phyloP scores from a whole-genome alignment of 2,329 filamentous ascomycete genomes.

The Chaetomiaceae sp. region DNA sequence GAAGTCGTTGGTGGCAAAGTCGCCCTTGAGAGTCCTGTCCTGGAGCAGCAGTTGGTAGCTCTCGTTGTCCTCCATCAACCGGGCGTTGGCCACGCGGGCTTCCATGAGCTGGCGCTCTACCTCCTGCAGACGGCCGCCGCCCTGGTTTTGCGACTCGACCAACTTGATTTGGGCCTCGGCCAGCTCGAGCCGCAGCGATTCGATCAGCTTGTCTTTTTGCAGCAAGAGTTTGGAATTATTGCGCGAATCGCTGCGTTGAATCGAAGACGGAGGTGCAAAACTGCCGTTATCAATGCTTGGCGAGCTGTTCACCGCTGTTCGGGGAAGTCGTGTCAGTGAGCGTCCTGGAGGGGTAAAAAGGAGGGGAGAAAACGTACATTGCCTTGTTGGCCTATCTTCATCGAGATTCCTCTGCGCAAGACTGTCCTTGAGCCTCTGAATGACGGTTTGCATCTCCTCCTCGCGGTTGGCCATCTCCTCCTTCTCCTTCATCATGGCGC shows the following conservation, averaged over 20 bases:
- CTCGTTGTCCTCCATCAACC: conserved; percentile 97
- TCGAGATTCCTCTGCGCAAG: conserved; percentile 69
- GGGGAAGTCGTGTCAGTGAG: conserved; percentile 12
- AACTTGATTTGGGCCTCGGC: conserved; percentile 95
- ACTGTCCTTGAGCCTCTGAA: conserved; percentile 87
- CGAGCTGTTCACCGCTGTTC: conserved; percentile 49
- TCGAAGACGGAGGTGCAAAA: conserved; percentile 80
- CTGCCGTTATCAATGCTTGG: conserved; percentile 69
- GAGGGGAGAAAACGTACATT: conserved; percentile 42
- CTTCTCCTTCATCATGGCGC: conserved; percentile 83
- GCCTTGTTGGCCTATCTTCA: conserved; percentile 53
- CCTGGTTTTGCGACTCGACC: conserved; percentile 88
- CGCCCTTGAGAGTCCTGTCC: conserved; percentile 92
- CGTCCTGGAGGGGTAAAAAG: background rate
- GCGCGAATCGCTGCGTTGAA: conserved; percentile 82
- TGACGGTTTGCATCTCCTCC: conserved; percentile 84
- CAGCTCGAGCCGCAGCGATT: conserved; percentile 83
- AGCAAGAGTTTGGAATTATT: conserved; percentile 86
- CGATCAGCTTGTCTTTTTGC: conserved; percentile 95
- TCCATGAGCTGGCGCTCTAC: conserved; percentile 89
- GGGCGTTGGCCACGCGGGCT: conserved; percentile 89
- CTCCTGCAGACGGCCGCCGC: conserved; percentile 80
- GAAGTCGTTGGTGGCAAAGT: conserved; percentile 80
- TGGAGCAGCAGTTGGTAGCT: conserved; percentile 93
- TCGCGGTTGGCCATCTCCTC: conserved; percentile 80